Evolutionary conservation across 441 rosid genomes (phyloP).

Genomic region (Syzygium malaccense): DNA sequence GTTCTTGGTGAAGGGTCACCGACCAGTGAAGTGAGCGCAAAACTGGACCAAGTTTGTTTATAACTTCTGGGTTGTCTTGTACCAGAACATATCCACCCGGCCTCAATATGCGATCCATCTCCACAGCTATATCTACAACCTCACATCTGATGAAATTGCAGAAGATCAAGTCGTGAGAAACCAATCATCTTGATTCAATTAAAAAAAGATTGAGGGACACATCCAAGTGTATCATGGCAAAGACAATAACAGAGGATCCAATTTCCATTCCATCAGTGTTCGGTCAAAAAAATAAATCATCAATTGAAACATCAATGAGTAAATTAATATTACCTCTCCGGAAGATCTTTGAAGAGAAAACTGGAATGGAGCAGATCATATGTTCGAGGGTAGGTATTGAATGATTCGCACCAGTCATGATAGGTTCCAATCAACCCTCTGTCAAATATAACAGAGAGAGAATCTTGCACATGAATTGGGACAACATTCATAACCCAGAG

Average conservation of each 20-base stretch:
- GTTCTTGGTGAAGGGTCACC: slow-evolving; percentile 38
- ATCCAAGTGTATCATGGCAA: background rate
- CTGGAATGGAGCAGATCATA: slow-evolving; percentile 78
- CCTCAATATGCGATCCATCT: slow-evolving; percentile 73
- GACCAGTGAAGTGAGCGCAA: slow-evolving; percentile 67
- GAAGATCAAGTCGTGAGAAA: background rate
- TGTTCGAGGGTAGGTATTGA: slow-evolving; percentile 76
- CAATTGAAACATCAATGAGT: background rate
- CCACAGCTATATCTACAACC: slow-evolving; percentile 40
- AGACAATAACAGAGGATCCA: background rate
- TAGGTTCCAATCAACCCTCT: slow-evolving; percentile 86
- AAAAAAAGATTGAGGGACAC: background rate
- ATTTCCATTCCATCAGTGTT: background rate
- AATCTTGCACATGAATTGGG: slow-evolving; percentile 48
- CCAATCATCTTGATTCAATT: background rate
- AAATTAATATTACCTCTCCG: slow-evolving; percentile 35
- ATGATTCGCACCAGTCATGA: slow-evolving; percentile 91
- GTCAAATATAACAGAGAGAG: slow-evolving; percentile 54
- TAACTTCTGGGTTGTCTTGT: slow-evolving; percentile 54
- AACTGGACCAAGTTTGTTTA: slow-evolving; percentile 41
- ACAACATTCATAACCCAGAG: slow-evolving; percentile 90
- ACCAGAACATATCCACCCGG: slow-evolving; percentile 74
- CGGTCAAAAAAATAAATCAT: background rate
- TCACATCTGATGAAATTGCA: slow-evolving; percentile 45
- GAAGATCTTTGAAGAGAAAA: slow-evolving; percentile 40